Evolutionary conservation across 2,329 filamentous ascomycete species (phyloP), one percentile per base, ranked within the genome.

Genomic region (Parastagonospora avenae): DNA sequence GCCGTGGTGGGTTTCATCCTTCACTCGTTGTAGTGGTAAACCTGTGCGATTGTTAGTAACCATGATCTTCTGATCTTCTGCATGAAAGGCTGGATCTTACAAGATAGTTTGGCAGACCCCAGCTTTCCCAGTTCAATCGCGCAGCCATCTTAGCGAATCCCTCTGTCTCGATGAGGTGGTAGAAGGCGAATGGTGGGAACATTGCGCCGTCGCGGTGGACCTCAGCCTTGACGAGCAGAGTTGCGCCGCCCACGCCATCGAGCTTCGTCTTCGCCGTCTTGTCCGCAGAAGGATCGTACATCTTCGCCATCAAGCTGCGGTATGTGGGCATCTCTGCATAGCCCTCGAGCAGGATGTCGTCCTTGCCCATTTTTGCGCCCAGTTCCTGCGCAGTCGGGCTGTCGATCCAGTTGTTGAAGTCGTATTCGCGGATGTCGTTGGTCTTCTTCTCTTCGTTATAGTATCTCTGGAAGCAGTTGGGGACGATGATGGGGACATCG

Each of bases 401-500:
- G 71, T 99, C 94, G 67, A 93, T 86, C 94, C 94, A 99, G 72
- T 90, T 96, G 78, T 99, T 99, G 81, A 88, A 97, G 77, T 99
- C 94, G 73, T 99, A 99, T 0, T 92, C 86, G 4, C 94, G 85
- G 68, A 93, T 85, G 37, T 87, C 85, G 78, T 85, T 84, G 58
- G 85, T 81, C 66, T 88, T 87, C 44, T 83, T 87, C 57, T 97
- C 88, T 40, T 83, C 83, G 76, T 82, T 76, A 63, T 77, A 79
- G 63, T 85, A 97, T 57, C 89, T 82, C 77, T 99, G 94, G 80
- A 89, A 97, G 80, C 93, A 97, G 73, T 99, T 99, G 44, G 94
- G 91, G 1, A 92, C 92, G 48, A 97, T 89, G 56, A 99, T 85
- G n/a, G 91, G 84, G 76, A 94, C 91, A 76, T 97, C 85, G 74